Base-by-base conservation (phyloP, 352 stramenopile species). In the Blastocystis sp. region DNA sequence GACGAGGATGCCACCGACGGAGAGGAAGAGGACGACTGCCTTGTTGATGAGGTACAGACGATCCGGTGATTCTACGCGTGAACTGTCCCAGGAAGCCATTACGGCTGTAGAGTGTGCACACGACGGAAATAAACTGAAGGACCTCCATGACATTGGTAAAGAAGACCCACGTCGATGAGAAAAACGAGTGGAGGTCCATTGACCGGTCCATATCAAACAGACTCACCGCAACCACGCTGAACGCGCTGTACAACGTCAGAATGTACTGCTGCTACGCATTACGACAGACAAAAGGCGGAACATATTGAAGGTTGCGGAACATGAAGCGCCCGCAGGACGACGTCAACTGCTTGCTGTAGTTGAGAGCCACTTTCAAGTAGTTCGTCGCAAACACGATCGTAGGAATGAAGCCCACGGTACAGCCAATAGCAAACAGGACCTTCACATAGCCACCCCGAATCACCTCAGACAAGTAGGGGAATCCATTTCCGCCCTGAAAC, bases 401-500 rank as follows among this genome's bases (percentile, higher is more conserved):
- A 29, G 67, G 67, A 61, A 78, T 78, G 3, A 55, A 55, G 12
- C 67, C 67, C 3, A 78, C 29, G 13, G 35, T 61, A 78, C 67
- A 60, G n/a, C 67, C 67, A 4, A 61, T 10, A 19, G 60, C 6
- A 26, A 78, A 78, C 16, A 78, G 24, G 2, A 60, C 9, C 67
- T 78, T 78, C 16, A 61, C 13, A 10, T 59, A 59, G n/a, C 45
- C 45, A 39, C 33, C 29, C 60, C 67, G 67, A 24, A 78, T 78
- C 21, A 78, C 67, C n/a, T 78, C 67, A 9, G 67, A 78, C 19
- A 78, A 9, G 50, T 78, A 78, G 39, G 67, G 67, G 60, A 59
- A 78, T 24, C 59, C 16, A 37, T 78, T 78, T 55, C 67, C 67
- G 59, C 67, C 67, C 33, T 78, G 67, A 62, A 21, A 45, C 39